These are phyloP conservation scores for Eucalyptus polyanthemos DNA, from an alignment of 345 rosid genomes.

Conservation along the genomic window DNA sequence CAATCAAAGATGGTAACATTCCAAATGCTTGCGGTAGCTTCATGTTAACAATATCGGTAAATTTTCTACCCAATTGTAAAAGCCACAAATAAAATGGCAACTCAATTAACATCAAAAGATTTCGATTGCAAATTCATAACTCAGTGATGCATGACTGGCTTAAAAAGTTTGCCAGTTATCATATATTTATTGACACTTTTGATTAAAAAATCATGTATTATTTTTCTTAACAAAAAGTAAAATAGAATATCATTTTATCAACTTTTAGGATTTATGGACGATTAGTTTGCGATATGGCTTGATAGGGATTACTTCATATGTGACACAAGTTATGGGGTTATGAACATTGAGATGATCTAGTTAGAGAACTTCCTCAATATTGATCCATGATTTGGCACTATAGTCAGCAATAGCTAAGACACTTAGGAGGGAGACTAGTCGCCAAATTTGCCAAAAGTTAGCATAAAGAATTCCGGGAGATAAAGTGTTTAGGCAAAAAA, in stretches of 20 bases:
- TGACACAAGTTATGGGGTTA: background rate
- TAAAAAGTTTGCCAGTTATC: background rate
- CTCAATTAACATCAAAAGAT: background rate
- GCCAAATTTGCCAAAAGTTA: background rate
- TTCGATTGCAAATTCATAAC: background rate
- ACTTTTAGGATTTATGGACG: background rate
- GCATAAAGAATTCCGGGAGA: background rate
- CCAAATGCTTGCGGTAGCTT: background rate
- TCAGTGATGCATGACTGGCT: background rate
- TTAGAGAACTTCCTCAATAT: background rate
- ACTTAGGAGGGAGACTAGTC: background rate
- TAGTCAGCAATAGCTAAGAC: background rate
- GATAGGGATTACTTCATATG: background rate
- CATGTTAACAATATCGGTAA: background rate
- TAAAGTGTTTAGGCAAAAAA: background rate
- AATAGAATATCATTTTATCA: background rate
- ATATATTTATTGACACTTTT: background rate
- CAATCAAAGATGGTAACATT: background rate
- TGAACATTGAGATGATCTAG: background rate
- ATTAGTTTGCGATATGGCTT: background rate
- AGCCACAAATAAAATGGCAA: background rate
- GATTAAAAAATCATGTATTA: background rate
- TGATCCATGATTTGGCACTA: background rate
- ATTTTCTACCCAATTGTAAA: background rate
- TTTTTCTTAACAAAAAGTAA: background rate